Conservation (phyloP, 306 rosid species). For the Dalbergia cochinchinensis region DNA sequence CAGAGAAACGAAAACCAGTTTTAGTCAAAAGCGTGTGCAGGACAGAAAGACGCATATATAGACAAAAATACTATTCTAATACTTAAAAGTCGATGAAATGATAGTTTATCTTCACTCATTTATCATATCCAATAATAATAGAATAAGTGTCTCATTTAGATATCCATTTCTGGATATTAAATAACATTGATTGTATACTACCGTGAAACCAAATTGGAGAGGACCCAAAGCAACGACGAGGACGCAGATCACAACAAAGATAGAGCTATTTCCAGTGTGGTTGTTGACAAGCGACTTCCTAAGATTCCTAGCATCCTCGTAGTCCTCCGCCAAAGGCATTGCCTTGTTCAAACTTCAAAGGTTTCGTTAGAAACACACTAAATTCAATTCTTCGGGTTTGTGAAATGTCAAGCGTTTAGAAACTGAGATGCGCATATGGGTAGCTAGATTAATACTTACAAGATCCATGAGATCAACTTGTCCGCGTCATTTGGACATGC, state of each 20-base stretch:
- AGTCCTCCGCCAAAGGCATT: constrained; percentile 64
- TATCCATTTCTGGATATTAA: too few relatives aligned
- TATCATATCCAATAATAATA: too few relatives aligned
- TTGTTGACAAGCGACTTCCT: constrained; percentile 62
- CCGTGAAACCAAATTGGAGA: constrained; percentile 85
- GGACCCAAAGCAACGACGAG: constrained; percentile 82
- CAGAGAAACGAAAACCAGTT: background rate
- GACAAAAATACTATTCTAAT: too few relatives aligned
- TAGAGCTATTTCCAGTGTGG: constrained; percentile 51
- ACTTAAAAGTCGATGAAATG: too few relatives aligned
- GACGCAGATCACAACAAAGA: constrained; percentile 68
- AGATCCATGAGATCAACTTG: constrained; percentile 29
- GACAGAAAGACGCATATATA: background rate
- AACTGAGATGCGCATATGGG: constrained; percentile 10
- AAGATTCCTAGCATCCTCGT: constrained; percentile 57
- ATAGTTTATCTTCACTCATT: too few relatives aligned
- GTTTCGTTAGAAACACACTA: background rate
- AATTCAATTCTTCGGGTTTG: constrained; percentile 1
- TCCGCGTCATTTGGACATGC: constrained; percentile 43
- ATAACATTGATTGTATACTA: background rate
- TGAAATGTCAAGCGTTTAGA: constrained; percentile 6
- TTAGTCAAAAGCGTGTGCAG: background rate
- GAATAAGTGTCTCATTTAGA: too few relatives aligned
- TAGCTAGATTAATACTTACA: background rate
- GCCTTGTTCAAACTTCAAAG: background rate